phyloP scores from a whole-genome alignment of 495 filamentous ascomycete genomes.

The Penicillium tannophilum region DNA sequence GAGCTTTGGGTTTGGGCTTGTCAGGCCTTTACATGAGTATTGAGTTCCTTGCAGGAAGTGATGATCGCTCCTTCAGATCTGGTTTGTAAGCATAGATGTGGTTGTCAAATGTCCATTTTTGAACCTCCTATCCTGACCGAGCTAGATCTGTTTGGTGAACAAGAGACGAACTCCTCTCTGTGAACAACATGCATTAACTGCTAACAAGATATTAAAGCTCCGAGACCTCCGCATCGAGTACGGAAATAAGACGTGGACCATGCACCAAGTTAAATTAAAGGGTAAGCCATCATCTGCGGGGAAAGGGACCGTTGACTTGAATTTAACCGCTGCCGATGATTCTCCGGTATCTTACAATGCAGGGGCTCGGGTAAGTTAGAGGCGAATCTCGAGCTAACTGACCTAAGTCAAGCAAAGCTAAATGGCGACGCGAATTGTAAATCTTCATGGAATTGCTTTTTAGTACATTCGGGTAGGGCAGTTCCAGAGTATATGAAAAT shows the following conservation, averaged over 20 bases:
- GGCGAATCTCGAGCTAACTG: no score
- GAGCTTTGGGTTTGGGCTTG: not conserved
- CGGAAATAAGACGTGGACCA: constrained; percentile 2
- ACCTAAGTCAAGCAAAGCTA: not conserved
- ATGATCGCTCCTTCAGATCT: not conserved
- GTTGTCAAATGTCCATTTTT: not conserved
- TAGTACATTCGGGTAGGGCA: not conserved
- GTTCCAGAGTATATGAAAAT: not conserved
- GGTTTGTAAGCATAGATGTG: not conserved
- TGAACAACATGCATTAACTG: not conserved
- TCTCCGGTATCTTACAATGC: constrained; percentile 22
- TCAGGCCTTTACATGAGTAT: not conserved
- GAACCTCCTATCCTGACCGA: not conserved
- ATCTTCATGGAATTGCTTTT: constrained; percentile 3
- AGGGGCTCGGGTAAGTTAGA: not conserved
- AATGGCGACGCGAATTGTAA: not conserved
- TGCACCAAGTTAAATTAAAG: constrained; percentile 3
- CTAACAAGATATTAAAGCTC: not conserved
- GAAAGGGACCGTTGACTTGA: constrained; percentile 7
- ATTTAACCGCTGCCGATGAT: constrained; percentile 29
- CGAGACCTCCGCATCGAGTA: not conserved
- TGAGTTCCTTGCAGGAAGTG: constrained; percentile 6
- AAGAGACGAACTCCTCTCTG: not conserved
- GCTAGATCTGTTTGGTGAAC: not conserved
- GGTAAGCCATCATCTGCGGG: constrained; percentile 18